Conservation (phyloP, 495 filamentous ascomycete species). For the Paragyromitra xinjiangensis region DNA sequence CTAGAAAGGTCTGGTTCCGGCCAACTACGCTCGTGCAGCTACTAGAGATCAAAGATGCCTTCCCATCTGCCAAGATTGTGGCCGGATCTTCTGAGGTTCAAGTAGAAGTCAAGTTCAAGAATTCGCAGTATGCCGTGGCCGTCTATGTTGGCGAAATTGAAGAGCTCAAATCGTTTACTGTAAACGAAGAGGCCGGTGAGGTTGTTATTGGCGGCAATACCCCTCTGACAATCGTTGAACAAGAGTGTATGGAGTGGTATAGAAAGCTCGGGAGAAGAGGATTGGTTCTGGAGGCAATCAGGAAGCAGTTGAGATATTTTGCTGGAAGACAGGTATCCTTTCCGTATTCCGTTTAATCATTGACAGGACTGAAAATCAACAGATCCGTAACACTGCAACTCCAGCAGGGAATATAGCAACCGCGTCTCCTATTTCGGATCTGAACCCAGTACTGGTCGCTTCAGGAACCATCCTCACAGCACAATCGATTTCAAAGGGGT, state of each 20-base stretch:
- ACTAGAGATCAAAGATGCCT: conserved; percentile 59
- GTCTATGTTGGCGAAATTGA: conserved; percentile 61
- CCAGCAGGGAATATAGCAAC: conserved; percentile 61
- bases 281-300: conserved; percentile 58
- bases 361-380: conserved; percentile 3
- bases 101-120: conserved; percentile 60
- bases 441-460: conserved; percentile 60
- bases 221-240: conserved; percentile 58
- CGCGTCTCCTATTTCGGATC: conserved; percentile 61
- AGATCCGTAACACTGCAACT: conserved; percentile 61
- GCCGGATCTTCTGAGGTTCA: conserved; percentile 60
- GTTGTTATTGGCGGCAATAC: conserved; percentile 59
- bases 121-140: conserved; percentile 58
- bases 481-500: conserved; percentile 52
- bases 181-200: conserved; percentile 47
- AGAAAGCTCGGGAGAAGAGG: conserved; percentile 58
- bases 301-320: conserved; percentile 61
- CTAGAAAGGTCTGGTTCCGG: conserved; percentile 60
- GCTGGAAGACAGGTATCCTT: conserved; percentile 58
- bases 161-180: conserved; percentile 57
- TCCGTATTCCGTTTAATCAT: background rate
- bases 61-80: conserved; percentile 60
- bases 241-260: conserved; percentile 58
- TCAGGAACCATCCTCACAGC: conserved; percentile 57
- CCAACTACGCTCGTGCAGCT: conserved; percentile 59